Conservation (phyloP, 768 basidiomycete genomes). For the Mycena albidolilacea region DNA sequence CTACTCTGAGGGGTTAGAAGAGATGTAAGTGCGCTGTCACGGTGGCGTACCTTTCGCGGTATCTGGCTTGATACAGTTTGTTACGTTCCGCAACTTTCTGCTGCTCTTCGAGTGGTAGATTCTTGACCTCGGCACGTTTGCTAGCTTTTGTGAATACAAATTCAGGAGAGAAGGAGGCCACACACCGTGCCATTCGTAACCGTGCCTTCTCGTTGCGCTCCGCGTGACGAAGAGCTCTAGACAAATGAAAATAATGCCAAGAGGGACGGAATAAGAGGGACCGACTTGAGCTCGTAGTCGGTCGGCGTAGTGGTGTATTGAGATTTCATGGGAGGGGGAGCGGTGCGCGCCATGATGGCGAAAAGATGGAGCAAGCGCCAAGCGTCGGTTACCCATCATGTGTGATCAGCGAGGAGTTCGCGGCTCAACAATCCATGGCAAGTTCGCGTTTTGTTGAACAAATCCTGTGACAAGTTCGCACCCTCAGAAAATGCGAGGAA, state of each 20-base stretch:
- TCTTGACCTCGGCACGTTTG: constrained; percentile 5
- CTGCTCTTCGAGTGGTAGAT: background rate
- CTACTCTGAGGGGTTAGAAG: no score
- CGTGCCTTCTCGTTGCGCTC: constrained; percentile 17
- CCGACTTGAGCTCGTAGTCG: background rate
- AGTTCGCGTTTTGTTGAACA: no score
- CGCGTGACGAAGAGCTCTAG: background rate
- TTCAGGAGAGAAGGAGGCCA: background rate
- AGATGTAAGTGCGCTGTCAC: no score
- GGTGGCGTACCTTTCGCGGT: background rate
- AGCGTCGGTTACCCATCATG: no score
- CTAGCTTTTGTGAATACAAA: background rate
- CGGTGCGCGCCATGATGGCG: no score
- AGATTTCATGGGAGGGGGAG: constrained; percentile 2
- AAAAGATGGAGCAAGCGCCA: no score
- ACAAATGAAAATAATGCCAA: background rate
- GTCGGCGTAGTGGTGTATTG: background rate
- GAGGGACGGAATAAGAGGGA: background rate
- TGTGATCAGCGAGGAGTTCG: no score
- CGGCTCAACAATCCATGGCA: no score
- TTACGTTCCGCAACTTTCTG: background rate
- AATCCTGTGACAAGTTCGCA: no score
- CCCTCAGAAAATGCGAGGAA: no score
- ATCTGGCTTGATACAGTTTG: background rate
- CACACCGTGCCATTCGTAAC: background rate